phyloP scores from a whole-genome alignment of 805 yeast species.

The Peterozyma toletana region DNA sequence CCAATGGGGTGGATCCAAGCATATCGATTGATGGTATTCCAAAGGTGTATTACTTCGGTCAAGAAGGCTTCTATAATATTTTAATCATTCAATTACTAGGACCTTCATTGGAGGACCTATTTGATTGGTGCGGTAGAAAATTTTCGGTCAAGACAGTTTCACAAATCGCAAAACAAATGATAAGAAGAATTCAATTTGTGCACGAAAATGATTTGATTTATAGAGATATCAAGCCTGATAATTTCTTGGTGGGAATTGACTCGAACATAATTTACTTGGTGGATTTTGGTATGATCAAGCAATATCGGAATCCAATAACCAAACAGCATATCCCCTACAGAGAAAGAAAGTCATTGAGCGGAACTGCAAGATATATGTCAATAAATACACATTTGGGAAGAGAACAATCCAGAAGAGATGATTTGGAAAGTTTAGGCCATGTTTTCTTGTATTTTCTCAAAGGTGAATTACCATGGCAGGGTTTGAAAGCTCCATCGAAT shows the following conservation, averaged over 20 bases:
- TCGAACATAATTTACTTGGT: conserved; percentile 67
- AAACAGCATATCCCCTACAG: conserved; percentile 79
- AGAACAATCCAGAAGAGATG: conserved; percentile 80
- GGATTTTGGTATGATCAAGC: conserved; percentile 86
- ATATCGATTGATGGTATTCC: conserved; percentile 55
- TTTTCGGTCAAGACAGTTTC: conserved; percentile 69
- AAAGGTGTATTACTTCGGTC: conserved; percentile 79
- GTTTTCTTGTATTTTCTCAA: conserved; percentile 73
- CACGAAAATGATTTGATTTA: conserved; percentile 74
- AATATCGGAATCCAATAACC: conserved; percentile 72
- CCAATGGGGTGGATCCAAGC: conserved; percentile 11
- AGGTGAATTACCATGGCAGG: conserved; percentile 86
- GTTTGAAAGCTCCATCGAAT: conserved; percentile 82
- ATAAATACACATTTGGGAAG: conserved; percentile 83
- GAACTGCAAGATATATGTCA: conserved; percentile 85
- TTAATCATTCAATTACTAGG: conserved; percentile 75
- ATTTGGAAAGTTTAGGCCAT: conserved; percentile 75
- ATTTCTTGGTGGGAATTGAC: conserved; percentile 65
- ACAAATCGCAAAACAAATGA: conserved; percentile 73
- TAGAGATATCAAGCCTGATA: conserved; percentile 81
- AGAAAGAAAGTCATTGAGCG: conserved; percentile 73
- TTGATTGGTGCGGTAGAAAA: conserved; percentile 82
- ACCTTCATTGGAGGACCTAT: conserved; percentile 75
- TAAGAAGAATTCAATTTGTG: conserved; percentile 59
- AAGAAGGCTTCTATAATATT: conserved; percentile 76